Base-by-base conservation (phyloP, 2,329 filamentous ascomycete species). In the Ophiostoma australiae region DNA sequence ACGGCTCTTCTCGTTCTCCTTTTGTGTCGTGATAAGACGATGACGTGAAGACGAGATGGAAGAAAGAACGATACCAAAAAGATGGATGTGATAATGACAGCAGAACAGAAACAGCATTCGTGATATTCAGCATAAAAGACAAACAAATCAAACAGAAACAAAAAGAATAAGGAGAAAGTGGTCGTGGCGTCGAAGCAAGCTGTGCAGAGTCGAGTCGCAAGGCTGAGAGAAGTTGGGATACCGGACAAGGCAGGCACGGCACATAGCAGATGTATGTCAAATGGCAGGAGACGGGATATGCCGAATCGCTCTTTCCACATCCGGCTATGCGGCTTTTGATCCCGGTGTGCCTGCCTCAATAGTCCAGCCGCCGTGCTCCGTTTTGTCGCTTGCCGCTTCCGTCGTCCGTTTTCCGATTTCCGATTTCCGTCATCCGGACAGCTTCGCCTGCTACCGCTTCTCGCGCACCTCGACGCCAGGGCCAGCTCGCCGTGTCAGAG, bases 391-490 rank as follows among this genome's bases (percentile, higher is more conserved):
- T 52, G 48, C 48, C 48, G 17, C 13, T 41, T 41, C 39, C 39
- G 39, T 41, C 15, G 27, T 41, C 39, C 39, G 39, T n/a, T 35
- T 23, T 33, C 31, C 35, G 63, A n/a, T n/a, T 41, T 41, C 39
- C 39, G 39, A 37, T 35, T 23, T 33, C 31, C 35, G 63, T 4
- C 15, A 37, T 68, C 44, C 31, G 48, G 44, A 58, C 61, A 20
- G 33, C 31, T 15, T 37, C 33, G 33, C 20, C 65, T 55, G 61
- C 31, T 86, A 81, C 63, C 88, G 86, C 77, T 89, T 85, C 70
- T 94, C 88, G 76, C 89, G 85, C 76, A 94, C 85, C 80, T 97
- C 93, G 74, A 97, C 88, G 15, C 94, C 93, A 3, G 93, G 92
- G 0, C 93, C 93, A 69, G 94, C 86, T 77, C 92, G 85, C 77